A percentile compares a stretch with the other conserved stretches of the same genome.
These are phyloP conservation scores for Paecilomyces niveus DNA, from an alignment of 2,329 filamentous ascomycete genomes.

Conservation along the genomic window DNA sequence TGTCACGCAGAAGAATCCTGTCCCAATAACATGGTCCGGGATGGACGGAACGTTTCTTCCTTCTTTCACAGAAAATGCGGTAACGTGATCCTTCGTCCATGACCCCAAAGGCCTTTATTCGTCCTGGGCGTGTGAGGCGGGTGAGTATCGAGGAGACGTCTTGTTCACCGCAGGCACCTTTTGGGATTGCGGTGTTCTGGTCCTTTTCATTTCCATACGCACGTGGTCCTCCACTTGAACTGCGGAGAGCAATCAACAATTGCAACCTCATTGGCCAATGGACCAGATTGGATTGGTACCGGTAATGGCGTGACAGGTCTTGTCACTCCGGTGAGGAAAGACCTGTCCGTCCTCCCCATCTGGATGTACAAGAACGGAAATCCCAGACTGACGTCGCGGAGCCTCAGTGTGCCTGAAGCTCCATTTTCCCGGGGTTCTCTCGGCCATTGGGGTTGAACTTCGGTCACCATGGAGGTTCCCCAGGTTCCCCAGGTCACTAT, in stretches of 20 bases:
- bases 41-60: no score
- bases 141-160: not conserved
- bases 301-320: not conserved
- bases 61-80: not conserved
- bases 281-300: not conserved
- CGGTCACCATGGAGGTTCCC: not conserved
- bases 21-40: no score
- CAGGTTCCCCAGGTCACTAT: not conserved
- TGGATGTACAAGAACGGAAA: not conserved
- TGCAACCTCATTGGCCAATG: not conserved
- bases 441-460: conserved; percentile 9
- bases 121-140: not conserved
- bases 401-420: not conserved
- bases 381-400: not conserved
- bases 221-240: not conserved
- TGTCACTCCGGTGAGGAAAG: not conserved
- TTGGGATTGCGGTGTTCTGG: conserved; percentile 14
- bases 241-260: not conserved
- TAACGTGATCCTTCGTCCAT: not conserved
- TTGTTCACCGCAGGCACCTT: conserved; percentile 28
- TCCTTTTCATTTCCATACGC: conserved; percentile 5
- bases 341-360: not conserved
- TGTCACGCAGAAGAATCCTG: no score
- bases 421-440: conserved; percentile 13
- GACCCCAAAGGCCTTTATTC: not conserved